phyloP scores from a whole-genome alignment of 2,329 filamentous ascomycete genomes.

The Escovopsis sp. region DNA sequence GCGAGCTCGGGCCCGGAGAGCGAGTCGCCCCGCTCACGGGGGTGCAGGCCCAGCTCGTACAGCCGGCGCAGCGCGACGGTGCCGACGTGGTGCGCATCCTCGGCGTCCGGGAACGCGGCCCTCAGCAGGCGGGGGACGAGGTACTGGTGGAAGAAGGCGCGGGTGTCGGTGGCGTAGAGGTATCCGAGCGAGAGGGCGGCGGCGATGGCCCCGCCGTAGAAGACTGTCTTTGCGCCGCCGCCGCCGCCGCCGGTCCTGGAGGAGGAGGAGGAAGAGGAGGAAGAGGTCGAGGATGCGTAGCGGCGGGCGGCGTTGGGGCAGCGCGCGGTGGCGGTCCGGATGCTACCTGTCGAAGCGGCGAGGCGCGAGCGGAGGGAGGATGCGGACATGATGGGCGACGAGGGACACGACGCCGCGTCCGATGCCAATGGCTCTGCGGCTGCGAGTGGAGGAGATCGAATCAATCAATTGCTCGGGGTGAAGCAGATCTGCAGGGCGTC shows the following conservation, averaged over 20 bases:
- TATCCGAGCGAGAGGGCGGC: conserved; percentile 36
- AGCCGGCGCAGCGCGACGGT: conserved; percentile 57
- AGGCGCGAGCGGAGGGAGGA: conserved; percentile 5
- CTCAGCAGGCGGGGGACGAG: conserved; percentile 53
- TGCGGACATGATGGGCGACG: conserved; percentile 6
- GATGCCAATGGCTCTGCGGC: background rate
- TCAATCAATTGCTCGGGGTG: no score
- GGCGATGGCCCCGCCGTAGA: conserved; percentile 27
- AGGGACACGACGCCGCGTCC: conserved; percentile 6
- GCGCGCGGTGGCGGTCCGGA: background rate
- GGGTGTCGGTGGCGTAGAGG: conserved; percentile 60
- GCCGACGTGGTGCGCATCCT: conserved; percentile 81
- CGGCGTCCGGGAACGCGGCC: conserved; percentile 55
- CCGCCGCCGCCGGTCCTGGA: background rate
- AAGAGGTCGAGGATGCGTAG: background rate
- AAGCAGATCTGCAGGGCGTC: no score
- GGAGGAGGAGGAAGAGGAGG: background rate
- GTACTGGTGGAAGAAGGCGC: conserved; percentile 55
- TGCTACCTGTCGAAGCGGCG: background rate
- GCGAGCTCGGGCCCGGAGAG: conserved; percentile 19
- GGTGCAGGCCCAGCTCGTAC: conserved; percentile 61
- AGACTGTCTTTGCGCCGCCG: conserved; percentile 17
- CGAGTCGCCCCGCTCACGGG: conserved; percentile 54
- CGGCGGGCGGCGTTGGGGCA: background rate
- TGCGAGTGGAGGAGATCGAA: no score